Base-by-base conservation (phyloP, 495 filamentous ascomycete genomes). In the Penicillium canescens region DNA sequence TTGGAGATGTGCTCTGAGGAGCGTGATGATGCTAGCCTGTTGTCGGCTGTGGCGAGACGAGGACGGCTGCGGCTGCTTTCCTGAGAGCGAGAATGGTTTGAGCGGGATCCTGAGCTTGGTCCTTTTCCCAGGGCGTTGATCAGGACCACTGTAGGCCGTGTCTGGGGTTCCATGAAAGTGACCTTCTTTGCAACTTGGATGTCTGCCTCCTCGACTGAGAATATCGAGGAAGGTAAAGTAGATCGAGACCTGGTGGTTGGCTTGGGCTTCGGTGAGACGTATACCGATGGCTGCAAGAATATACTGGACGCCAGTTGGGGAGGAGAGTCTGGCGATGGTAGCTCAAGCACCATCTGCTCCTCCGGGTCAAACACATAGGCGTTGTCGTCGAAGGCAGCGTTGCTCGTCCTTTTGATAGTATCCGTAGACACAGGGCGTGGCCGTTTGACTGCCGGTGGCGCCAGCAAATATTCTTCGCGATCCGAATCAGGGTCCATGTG, bases 351-450 rank as follows among this genome's bases (percentile, higher is more conserved):
- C 50, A 73, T 56, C 4, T 71, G 63, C 24, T 75, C 70, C 34
- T 74, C 69, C 10, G 62, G 56, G 39, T 71, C 69, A 42, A 74
- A 72, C 24, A 72, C 68, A 38, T 67, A 71, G 3, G 69, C 53
- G 31, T 70, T 66, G 24, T 70, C 69, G 8, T 51, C 62, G 14
- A 72, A 74, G 20, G 67, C 70, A 0, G 66, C 59, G 38, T 47
- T 63, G 40, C 71, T 74, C 50, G 57, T 71, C n/a, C 71, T 67
- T 55, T 76, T 77, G 42, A 75, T 56, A 1, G 74, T 77, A 18
- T 73, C 70, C 44, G 74, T 67, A 0, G 74, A 77, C 7, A 76
- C 67, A 0, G 73, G 71, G 2, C 73, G 61, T 14, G 65, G 62
- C 1, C 56, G 39, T 49, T 73, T 74, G 20, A 48, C 48, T 12